These are phyloP conservation scores for Termitomyces titanicus DNA, from an alignment of 768 basidiomycete species.

Conservation along the genomic window DNA sequence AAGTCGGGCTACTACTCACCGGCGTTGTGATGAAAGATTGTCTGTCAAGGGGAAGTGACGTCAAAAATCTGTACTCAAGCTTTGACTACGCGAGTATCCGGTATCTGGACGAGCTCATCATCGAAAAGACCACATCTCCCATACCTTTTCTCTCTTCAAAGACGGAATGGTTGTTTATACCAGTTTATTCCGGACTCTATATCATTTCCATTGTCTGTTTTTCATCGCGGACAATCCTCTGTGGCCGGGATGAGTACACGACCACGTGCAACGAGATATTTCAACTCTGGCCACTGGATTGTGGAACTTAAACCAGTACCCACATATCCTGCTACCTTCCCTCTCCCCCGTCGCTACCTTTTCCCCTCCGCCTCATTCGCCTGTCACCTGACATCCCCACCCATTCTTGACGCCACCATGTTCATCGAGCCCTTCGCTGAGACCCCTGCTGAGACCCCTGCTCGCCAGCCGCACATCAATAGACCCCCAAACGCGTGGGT, in stretches of 20 bases:
- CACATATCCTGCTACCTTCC: neutral
- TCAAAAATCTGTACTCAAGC: neutral
- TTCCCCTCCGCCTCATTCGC: too few relatives aligned
- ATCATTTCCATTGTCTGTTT: neutral
- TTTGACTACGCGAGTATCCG: neutral
- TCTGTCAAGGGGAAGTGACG: neutral
- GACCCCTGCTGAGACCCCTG: neutral
- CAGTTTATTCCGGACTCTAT: neutral
- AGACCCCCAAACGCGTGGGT: neutral
- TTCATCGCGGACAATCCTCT: neutral
- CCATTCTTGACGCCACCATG: neutral
- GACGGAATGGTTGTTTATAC: neutral
- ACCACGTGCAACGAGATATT: neutral
- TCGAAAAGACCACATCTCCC: neutral
- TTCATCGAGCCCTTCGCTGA: neutral
- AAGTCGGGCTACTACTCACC: neutral
- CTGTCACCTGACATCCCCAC: neutral
- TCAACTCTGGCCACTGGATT: neutral
- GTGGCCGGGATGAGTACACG: neutral
- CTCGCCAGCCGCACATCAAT: neutral
- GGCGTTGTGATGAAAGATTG: neutral
- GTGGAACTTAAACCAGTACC: neutral
- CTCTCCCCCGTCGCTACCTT: neutral
- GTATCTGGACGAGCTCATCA: neutral
- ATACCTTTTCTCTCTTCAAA: neutral